These are phyloP conservation scores for Aspergillus latus DNA, from an alignment of 2,329 filamentous ascomycete species.

Conservation along the genomic window DNA sequence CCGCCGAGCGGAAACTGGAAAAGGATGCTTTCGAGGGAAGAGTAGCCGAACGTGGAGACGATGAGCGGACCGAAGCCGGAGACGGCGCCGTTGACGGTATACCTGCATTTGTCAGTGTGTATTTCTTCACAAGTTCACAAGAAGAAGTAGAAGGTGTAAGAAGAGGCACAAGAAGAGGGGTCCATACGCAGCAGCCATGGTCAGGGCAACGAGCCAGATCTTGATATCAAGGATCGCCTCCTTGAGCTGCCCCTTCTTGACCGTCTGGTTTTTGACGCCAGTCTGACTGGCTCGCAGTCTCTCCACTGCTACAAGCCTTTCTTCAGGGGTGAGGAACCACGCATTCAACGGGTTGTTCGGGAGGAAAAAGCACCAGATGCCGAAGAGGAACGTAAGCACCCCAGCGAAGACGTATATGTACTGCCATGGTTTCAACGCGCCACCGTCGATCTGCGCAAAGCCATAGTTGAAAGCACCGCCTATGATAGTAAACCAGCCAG, in stretches of 20 bases:
- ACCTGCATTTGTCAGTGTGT: constrained; percentile 36
- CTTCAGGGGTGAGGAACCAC: constrained; percentile 66
- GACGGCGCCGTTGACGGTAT: constrained; percentile 71
- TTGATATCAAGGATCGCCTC: constrained; percentile 62
- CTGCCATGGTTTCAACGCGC: constrained; percentile 62
- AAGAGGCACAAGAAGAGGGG: constrained; percentile 6
- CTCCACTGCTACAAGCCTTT: constrained; percentile 65
- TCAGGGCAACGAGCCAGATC: constrained; percentile 58
- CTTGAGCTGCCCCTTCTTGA: constrained; percentile 60
- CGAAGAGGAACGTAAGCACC: constrained; percentile 63
- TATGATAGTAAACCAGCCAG: constrained; percentile 60
- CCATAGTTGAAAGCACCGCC: constrained; percentile 66
- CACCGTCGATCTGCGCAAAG: constrained; percentile 62
- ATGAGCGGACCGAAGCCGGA: constrained; percentile 70
- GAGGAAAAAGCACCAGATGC: constrained; percentile 63
- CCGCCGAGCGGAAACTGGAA: constrained; percentile 73
- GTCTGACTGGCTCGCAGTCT: constrained; percentile 62
- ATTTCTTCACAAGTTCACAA: neutral
- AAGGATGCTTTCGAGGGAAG: constrained; percentile 63
- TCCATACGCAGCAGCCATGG: constrained; percentile 64
- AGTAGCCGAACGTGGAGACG: constrained; percentile 69
- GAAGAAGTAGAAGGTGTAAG: neutral
- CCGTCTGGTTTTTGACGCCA: constrained; percentile 60
- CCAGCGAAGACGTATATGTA: constrained; percentile 70
- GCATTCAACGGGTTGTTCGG: constrained; percentile 66